Evolutionary conservation across 2,329 filamentous ascomycete genomes (phyloP), one percentile per base, ranked within the genome.

Genomic region (Hymenoscyphus fraxineus): DNA sequence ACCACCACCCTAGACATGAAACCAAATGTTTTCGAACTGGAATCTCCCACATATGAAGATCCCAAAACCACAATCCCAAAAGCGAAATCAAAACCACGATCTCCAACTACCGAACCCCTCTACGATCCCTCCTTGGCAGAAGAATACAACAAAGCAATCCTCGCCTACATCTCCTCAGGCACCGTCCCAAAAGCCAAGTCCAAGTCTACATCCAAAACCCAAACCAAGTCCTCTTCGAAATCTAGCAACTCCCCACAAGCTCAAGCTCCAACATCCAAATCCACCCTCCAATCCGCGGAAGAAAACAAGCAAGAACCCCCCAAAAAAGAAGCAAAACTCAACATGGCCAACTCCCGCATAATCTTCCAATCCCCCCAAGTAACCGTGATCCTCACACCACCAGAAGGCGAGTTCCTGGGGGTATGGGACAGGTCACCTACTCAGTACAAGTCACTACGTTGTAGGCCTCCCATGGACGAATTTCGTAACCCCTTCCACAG

Each of bases 71-170:
- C 27, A 27, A 27, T 27, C 27, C 3, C 27, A 27, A 27, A 27
- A 27, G 27, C 27, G 27, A 27, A 27, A 27, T 27, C n/a, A 10
- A 47, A 47, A 10, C 9, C 16, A 7, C n/a, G 19, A 19, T 22
- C 41, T 9, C 6, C 41, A 47, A 41, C 13, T 16, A 41, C 13
- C 27, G 54, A 56, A 56, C 12, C 54, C 6, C 35, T 61, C 38
- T 67, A 64, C 41, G 63, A 64, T 35, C 22, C 59, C 12, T 62
- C 59, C 5, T 16, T 65, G 10, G 56, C 63, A 39, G 58, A 59
- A 6, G 65, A 67, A 22, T 67, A 67, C 60, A 66, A 67, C 16
- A 64, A 64, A 16, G 60, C 62, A n/a, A 58, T 66, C 5, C 44
- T 64, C 3, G 62, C 62, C 22, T 68, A 62, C 19, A 47, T 63